Base-by-base conservation (phyloP, 2,329 filamentous ascomycete genomes). In the Thermochaetoides dissita region DNA sequence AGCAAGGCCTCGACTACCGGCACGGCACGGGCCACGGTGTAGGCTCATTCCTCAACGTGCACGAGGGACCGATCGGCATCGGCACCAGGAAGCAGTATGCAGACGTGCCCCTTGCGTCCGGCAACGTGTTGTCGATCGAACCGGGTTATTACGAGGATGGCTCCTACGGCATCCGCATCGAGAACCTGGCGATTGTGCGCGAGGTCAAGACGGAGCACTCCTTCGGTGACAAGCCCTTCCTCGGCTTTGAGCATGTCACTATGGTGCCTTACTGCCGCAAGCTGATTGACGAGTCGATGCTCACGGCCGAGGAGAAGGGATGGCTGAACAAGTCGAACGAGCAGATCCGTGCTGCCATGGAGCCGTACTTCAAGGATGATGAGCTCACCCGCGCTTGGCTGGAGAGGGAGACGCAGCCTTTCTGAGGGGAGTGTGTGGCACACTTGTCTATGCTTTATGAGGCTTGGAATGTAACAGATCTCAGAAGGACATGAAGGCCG, bases 61-160 rank as follows among this genome's bases (percentile, higher is more conserved):
- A 98, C 58, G 91, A 98, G 64, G 91, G 91, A 0, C 91, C 91
- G 1, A 94, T 98, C 47, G 91, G 91, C 12, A 93, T 98, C 46
- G 91, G 91, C 29, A 95, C 88, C 8, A 75, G 91, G 36, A 77
- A 93, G 34, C 84, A 93, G 54, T 95, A 89, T 58, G 81, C 85
- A 0, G 91, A 98, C 58, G 88, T 96, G 6, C 74, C 91, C 0
- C 71, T 98, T 30, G 76, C 85, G 0, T 72, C 85, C n/a, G 91
- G 91, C 36, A 95, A 98, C 54, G 89, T 98, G 34, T 77, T 96
- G 41, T 96, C 89, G 2, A 87, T 95, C 55, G 87, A 98, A 62
- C 91, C 91, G 2, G 91, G 91, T 30, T 98, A 88, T 65, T 98
- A 98, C 59, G 88, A 96, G 61, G 91, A 98, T 54, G 89, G 87